Evolutionary conservation across 176 grass and related monocot genomes (phyloP).

Genomic region (Rhynchospora pubera): DNA sequence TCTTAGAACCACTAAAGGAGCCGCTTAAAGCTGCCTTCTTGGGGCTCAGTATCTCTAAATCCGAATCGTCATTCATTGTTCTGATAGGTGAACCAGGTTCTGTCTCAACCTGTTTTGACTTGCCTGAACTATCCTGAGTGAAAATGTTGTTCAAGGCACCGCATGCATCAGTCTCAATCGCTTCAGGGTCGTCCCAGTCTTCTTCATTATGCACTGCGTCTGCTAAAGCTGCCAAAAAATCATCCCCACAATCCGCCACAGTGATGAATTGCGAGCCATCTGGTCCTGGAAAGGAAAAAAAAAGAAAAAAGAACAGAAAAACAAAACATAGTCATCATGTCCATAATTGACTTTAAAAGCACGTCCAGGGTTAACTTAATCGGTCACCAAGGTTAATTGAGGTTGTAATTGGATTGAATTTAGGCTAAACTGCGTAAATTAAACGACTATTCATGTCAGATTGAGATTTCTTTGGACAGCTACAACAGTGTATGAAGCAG

Average conservation of each 20-base stretch:
- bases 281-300: constrained; percentile 30
- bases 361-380: background rate
- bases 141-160: constrained; percentile 66
- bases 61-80: constrained; percentile 30
- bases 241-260: constrained; percentile 56
- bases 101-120: constrained; percentile 22
- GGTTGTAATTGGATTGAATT: background rate
- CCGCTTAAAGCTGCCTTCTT: constrained; percentile 8
- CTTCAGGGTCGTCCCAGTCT: constrained; percentile 79
- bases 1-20: constrained; percentile 9
- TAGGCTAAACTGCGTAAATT: background rate
- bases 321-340: background rate
- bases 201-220: constrained; percentile 46
- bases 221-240: constrained; percentile 59
- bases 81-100: background rate
- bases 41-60: constrained; percentile 40
- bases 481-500: background rate
- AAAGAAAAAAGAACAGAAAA: background rate
- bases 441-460: background rate
- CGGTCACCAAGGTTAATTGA: background rate
- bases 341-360: background rate
- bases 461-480: background rate
- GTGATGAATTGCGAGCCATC: constrained; percentile 58
- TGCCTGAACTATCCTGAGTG: constrained; percentile 21
- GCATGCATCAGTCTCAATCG: constrained; percentile 76